Evolutionary conservation across 1,284 basidiomycete species (phyloP), one percentile per base, ranked within the genome.

Genomic region (Cutaneotrichosporon mucoides): DNA sequence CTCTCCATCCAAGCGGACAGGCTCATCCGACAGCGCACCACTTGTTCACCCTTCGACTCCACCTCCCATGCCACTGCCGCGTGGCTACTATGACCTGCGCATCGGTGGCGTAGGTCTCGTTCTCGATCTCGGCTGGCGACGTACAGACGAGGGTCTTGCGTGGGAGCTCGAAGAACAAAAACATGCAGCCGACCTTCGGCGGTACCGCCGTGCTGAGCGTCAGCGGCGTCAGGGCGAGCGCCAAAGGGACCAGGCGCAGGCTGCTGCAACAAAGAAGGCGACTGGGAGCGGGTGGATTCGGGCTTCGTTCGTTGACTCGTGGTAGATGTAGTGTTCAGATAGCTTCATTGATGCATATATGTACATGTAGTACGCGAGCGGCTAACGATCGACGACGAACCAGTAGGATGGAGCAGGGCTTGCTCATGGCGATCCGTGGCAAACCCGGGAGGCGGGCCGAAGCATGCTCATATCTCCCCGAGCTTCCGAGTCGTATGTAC

Each of bases 31-130:
- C 10, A n/a, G 9, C n/a, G 16, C 15, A 7, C n/a, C 44, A 6
- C 15, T 33, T 10, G 44, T 46, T 41, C 48, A 10, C 35, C 59
- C 40, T 11, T 5, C 35, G 5, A 40, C 43, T 10, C 48, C 40
- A 3, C 53, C 33, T 4, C 37, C 38, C 47, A 15, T 37, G 45
- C 50, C 55, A 1, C 53, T 72, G 7, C 73, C 73, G 0, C 47
- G 47, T 3, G 60, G 64, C 10, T 73, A 75, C 47, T 48, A 66
- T 12, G 70, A 75, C 61, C 55, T 73, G 24, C 61, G 72, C 7
- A 68, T 65, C 57, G 64, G 61, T 34, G 72, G 71, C 2, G 33
- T 75, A 3, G 74, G 74, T 7, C 62, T 74, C n/a, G 63, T 76
- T 0, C 43, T 75, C 13, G 74, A 76, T 63, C 59, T 75, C 16